These are phyloP conservation scores for Geotrichum bryndzae DNA, from an alignment of 1,139 yeast species.

Conservation along the genomic window DNA sequence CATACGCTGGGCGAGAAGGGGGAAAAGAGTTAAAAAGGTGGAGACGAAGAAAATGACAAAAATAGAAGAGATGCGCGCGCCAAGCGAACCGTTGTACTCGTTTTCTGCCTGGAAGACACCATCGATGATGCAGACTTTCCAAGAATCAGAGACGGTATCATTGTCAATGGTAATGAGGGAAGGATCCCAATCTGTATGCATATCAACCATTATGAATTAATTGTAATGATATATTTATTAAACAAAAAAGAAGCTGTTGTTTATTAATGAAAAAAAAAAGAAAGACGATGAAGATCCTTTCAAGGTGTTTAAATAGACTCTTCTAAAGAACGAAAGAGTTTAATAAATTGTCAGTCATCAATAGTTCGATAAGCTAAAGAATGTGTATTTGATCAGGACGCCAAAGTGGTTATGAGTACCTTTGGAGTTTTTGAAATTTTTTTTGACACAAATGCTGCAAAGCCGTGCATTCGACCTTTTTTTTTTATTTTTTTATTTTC, in stretches of 20 bases:
- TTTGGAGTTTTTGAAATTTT: background rate
- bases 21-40: conserved; percentile 45
- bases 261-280: background rate
- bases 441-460: background rate
- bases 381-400: background rate
- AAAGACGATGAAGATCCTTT: background rate
- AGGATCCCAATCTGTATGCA: conserved; percentile 11
- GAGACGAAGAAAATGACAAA: conserved; percentile 62
- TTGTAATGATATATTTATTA: background rate
- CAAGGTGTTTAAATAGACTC: background rate
- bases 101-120: conserved; percentile 22
- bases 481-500: too few species aligned
- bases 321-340: too few species aligned
- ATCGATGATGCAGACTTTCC: conserved; percentile 11
- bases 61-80: conserved; percentile 67
- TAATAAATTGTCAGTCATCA: background rate
- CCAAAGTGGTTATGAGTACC: background rate
- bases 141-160: conserved; percentile 9
- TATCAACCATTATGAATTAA: conserved; percentile 4
- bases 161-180: background rate
- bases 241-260: background rate
- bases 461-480: background rate
- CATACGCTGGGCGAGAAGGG: conserved; percentile 30
- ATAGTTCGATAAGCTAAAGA: background rate
- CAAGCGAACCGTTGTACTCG: conserved; percentile 42